A percentile compares a stretch with the other conserved stretches of the same genome.
phyloP scores from a whole-genome alignment of 495 filamentous ascomycete species.

The Tricharina praecox region DNA sequence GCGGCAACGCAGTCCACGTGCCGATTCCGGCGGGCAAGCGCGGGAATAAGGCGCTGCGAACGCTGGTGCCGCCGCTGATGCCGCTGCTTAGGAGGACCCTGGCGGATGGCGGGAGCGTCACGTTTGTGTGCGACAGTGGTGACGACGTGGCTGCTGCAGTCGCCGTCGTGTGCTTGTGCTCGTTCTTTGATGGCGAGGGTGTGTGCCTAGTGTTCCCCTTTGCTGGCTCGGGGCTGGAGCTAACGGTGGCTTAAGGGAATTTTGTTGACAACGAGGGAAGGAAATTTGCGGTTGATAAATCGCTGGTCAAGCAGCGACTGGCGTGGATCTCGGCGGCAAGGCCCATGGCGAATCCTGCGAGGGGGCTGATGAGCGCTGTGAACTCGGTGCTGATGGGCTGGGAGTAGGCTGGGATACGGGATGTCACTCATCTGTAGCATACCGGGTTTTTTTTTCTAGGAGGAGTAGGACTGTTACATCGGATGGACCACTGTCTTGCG shows the following conservation, averaged over 20 bases:
- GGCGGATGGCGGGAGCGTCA: neutral
- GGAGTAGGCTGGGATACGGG: too few relatives aligned
- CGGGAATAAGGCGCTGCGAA: conserved; percentile 30
- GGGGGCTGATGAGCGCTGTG: conserved; percentile 67
- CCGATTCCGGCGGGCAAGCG: conserved; percentile 11
- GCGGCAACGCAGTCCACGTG: conserved; percentile 4
- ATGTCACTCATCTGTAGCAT: too few relatives aligned
- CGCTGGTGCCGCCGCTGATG: conserved; percentile 19
- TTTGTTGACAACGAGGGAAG: conserved; percentile 9
- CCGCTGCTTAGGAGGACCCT: neutral
- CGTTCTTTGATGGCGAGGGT: conserved; percentile 44
- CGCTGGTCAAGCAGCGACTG: conserved; percentile 55
- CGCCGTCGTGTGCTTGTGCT: conserved; percentile 44
- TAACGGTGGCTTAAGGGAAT: too few relatives aligned
- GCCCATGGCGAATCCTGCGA: conserved; percentile 60
- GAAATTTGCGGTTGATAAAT: conserved; percentile 43
- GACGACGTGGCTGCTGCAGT: conserved; percentile 50
- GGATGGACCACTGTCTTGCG: too few relatives aligned
- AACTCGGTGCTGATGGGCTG: conserved; percentile 67
- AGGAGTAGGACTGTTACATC: too few relatives aligned
- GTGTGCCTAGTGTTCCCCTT: too few relatives aligned
- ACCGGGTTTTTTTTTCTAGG: too few relatives aligned
- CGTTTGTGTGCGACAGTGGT: conserved; percentile 45
- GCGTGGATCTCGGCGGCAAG: conserved; percentile 59
- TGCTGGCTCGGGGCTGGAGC: too few relatives aligned